phyloP scores from a whole-genome alignment of 257 asterid genomes.

The Nicotiana undulata region DNA sequence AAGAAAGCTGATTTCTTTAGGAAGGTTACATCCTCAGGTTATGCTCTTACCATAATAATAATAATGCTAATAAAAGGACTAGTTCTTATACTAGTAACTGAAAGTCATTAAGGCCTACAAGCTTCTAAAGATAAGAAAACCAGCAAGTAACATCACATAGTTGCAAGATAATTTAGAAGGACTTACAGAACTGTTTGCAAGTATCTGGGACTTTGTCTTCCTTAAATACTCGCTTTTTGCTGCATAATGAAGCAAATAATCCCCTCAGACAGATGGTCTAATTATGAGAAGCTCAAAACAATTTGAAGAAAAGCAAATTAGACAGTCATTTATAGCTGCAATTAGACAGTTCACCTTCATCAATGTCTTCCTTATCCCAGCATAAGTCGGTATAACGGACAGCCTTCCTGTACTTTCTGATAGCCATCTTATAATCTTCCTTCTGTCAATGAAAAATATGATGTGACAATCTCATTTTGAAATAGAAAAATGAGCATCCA shows the following conservation, averaged over 20 bases:
- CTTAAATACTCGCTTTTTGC: conserved; percentile 20
- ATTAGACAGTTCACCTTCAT: conserved; percentile 17
- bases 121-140: background rate
- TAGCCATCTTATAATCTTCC: conserved; percentile 32
- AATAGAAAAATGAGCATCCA: background rate
- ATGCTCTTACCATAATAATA: background rate
- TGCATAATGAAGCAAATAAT: conserved; percentile 12
- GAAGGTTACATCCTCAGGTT: background rate
- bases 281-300: background rate
- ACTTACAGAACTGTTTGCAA: conserved; percentile 38
- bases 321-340: background rate
- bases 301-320: background rate
- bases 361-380: conserved; percentile 30
- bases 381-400: conserved; percentile 23
- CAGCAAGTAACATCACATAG: background rate
- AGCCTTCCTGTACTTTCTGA: conserved; percentile 29
- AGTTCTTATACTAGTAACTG: background rate
- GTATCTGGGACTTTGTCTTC: conserved; percentile 32
- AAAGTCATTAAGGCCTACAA: background rate
- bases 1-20: background rate
- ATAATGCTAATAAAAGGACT: background rate
- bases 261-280: background rate
- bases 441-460: conserved; percentile 13
- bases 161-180: background rate
- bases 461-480: background rate